A percentile compares a stretch with the other conserved stretches of the same genome.
phyloP scores from a whole-genome alignment of 352 stramenopile genomes.

The Phytophthora ohioensis region DNA sequence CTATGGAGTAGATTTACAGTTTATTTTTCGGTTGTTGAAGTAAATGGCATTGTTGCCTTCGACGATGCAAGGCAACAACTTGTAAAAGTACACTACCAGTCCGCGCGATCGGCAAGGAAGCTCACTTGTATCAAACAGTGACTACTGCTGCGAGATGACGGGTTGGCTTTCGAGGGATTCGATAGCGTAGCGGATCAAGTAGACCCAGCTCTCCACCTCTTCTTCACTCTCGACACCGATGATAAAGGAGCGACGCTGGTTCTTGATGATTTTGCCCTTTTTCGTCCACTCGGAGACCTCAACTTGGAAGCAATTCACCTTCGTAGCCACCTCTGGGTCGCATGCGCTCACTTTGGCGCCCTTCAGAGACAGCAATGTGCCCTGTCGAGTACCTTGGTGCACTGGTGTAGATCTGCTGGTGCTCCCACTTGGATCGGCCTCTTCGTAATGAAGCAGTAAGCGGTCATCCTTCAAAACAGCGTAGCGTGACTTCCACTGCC shows the following conservation, averaged over 20 bases:
- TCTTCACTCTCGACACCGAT: constrained; percentile 76
- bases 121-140: too few relatives aligned
- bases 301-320: constrained; percentile 88
- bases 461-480: constrained; percentile 75
- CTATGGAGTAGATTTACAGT: too few relatives aligned
- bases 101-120: too few relatives aligned
- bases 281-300: constrained; percentile 88
- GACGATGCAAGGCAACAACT: constrained; percentile 11
- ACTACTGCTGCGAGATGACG: constrained; percentile 15
- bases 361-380: constrained; percentile 76
- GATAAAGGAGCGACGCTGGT: constrained; percentile 74
- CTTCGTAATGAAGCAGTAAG: constrained; percentile 79
- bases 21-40: constrained; percentile 4
- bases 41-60: constrained; percentile 5
- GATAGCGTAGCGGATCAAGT: constrained; percentile 88
- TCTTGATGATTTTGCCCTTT: constrained; percentile 72
- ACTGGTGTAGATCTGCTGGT: constrained; percentile 17
- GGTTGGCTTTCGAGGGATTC: constrained; percentile 80
- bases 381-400: constrained; percentile 40
- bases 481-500: constrained; percentile 87
- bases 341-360: constrained; percentile 79
- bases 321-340: constrained; percentile 71
- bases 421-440: constrained; percentile 38
- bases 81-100: constrained; percentile 15
- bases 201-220: constrained; percentile 87